Evolutionary conservation across 176 grass and related monocot species (phyloP).

Genomic region (Microstegium vimineum): DNA sequence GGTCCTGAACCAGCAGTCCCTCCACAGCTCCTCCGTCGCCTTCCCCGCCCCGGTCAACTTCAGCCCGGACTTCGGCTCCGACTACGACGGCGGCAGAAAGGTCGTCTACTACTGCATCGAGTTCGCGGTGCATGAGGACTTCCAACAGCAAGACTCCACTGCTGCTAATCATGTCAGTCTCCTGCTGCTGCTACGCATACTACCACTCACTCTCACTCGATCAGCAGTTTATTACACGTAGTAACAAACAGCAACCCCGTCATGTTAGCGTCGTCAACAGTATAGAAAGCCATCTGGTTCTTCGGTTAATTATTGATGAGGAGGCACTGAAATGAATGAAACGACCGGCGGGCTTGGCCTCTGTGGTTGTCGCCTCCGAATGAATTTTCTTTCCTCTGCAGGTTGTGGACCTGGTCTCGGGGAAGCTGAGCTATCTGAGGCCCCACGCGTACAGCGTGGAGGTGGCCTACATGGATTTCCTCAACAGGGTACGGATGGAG

Average conservation of each 20-base stretch:
- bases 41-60: constrained; percentile 53
- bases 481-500: constrained; percentile 77
- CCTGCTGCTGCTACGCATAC: too few relatives aligned
- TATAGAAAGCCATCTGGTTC: too few relatives aligned
- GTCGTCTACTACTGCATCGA: constrained; percentile 78
- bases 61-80: constrained; percentile 42
- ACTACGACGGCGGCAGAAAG: background rate
- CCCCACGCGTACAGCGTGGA: constrained; percentile 59
- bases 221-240: too few relatives aligned
- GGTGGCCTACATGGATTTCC: constrained; percentile 72
- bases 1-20: constrained; percentile 55
- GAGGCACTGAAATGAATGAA: background rate
- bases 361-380: background rate
- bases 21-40: constrained; percentile 52
- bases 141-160: constrained; percentile 30
- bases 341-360: too few relatives aligned
- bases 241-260: background rate
- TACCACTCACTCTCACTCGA: background rate
- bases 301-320: background rate
- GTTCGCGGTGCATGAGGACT: constrained; percentile 62
- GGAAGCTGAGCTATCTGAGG: constrained; percentile 45
- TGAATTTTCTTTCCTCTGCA: background rate
- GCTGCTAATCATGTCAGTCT: constrained; percentile 52
- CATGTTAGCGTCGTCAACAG: constrained; percentile 21
- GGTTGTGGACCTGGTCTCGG: constrained; percentile 45